Base-by-base conservation (phyloP, 306 rosid species). In the Trifolium dubium region DNA sequence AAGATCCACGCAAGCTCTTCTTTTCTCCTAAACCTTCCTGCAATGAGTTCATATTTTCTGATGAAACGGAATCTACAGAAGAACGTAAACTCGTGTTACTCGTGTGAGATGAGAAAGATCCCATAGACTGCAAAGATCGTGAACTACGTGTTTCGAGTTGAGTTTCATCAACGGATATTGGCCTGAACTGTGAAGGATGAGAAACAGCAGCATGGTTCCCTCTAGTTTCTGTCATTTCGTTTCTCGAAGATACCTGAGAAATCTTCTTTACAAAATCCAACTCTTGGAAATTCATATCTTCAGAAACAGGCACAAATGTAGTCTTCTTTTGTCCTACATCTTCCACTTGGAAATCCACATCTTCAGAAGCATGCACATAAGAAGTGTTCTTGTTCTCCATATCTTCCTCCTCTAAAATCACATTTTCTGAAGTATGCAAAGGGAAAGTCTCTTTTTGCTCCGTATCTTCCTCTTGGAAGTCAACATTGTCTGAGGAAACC, bases 121-220 rank as follows among this genome's bases (percentile, higher is more conserved):
- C 78, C 18, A 71, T 59, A 67, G 93, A 82, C 83, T 61, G 85
- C 67, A 85, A 74, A 77, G 92, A 87, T 77, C 37, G 50, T 2
- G 90, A 78, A 69, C 69, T 80, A 17, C 77, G 81, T 0, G 86
- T 84, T 82, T 89, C 92, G 61, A 83, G 79, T 74, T 87, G 99
- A 74, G 87, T 59, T 88, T 89, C 95, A 68, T 91, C 98, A 77
- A 81, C 89, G 11, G 93, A 86, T 34, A 75, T 67, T 65, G 91
- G 90, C 83, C 92, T 83, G n/a, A 92, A 87, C 80, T 86, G 89
- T 5, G 83, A 79, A 49, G 91, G 77, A 23, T 66, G 77, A 62
- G 69, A 40, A 63, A 13, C 81, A 73, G 73, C 59, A 69, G 60
- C 81, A n/a, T 50, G 53, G 59, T 76, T 84, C 40, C 82, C 90